Conservation (phyloP, 129 eudicot species). For the Ambrosia artemisiifolia region DNA sequence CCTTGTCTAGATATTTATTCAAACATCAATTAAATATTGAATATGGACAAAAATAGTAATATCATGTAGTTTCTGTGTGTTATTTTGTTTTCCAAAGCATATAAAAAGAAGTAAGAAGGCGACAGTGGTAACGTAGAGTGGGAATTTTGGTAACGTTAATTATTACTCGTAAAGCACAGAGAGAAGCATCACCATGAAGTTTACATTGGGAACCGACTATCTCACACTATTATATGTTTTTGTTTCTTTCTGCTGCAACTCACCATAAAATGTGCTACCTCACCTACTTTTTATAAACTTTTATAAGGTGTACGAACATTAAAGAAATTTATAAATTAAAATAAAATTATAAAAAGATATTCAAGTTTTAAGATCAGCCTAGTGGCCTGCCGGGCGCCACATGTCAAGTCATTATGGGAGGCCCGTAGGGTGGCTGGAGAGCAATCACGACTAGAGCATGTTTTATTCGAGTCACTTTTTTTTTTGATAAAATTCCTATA, state of each 20-base stretch:
- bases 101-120: conserved; percentile 13
- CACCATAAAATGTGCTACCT: neutral
- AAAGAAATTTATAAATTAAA: no score
- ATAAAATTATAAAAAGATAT: no score
- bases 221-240: conserved; percentile 18
- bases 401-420: no score
- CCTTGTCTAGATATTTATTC: no score
- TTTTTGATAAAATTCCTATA: no score
- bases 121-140: conserved; percentile 32
- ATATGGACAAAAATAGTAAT: neutral
- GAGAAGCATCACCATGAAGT: conserved; percentile 30
- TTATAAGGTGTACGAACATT: neutral
- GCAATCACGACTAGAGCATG: no score
- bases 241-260: conserved; percentile 4
- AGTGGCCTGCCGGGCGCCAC: no score
- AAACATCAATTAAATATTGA: no score
- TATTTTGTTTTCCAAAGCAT: neutral
- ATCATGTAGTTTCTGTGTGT: neutral
- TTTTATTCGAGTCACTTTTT: no score
- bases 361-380: no score
- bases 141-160: conserved; percentile 35
- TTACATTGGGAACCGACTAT: conserved; percentile 44
- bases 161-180: conserved; percentile 16
- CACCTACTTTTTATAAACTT: neutral
- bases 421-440: no score